Evolutionary conservation across 1,139 yeast genomes (phyloP).

Genomic region (Geotrichum aggregatum): DNA sequence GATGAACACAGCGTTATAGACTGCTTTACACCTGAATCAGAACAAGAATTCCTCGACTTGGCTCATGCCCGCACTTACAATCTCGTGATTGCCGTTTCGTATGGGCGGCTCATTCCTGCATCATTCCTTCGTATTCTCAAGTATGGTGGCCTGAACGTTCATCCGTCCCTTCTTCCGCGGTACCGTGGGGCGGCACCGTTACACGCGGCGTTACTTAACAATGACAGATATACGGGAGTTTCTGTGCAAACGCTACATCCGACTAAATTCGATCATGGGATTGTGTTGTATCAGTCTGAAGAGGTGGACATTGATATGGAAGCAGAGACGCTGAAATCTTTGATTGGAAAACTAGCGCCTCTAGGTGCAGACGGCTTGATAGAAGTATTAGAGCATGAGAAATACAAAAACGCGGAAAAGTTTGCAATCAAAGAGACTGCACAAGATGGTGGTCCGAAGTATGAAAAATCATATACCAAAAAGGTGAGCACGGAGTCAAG

Average conservation of each 20-base stretch:
- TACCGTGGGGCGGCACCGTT: conserved; percentile 90
- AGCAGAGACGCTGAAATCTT: conserved; percentile 31
- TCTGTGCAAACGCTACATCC: conserved; percentile 90
- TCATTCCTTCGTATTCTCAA: conserved; percentile 47
- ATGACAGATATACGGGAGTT: conserved; percentile 68
- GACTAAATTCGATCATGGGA: conserved; percentile 75
- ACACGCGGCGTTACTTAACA: conserved; percentile 69
- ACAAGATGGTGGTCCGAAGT: too few relatives aligned
- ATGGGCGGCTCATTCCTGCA: conserved; percentile 76
- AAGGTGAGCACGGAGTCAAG: conserved; percentile 47
- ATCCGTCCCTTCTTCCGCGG: conserved; percentile 81
- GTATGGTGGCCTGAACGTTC: conserved; percentile 81
- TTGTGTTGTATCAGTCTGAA: conserved; percentile 42
- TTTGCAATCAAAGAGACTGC: conserved; percentile 13
- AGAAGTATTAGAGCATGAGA: conserved; percentile 41
- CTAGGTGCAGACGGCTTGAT: conserved; percentile 59
- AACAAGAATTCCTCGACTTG: conserved; percentile 47
- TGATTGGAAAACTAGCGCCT: conserved; percentile 50
- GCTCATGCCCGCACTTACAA: conserved; percentile 43
- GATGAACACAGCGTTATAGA: conserved; percentile 34
- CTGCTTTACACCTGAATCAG: conserved; percentile 19
- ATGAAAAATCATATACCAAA: conserved; percentile 53
- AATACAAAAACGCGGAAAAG: conserved; percentile 33
- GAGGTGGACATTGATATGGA: conserved; percentile 17
- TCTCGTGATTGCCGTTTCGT: conserved; percentile 82